Evolutionary conservation across 805 yeast species (phyloP), one percentile per base, ranked within the genome.

Genomic region (Barnettozyma siamensis): DNA sequence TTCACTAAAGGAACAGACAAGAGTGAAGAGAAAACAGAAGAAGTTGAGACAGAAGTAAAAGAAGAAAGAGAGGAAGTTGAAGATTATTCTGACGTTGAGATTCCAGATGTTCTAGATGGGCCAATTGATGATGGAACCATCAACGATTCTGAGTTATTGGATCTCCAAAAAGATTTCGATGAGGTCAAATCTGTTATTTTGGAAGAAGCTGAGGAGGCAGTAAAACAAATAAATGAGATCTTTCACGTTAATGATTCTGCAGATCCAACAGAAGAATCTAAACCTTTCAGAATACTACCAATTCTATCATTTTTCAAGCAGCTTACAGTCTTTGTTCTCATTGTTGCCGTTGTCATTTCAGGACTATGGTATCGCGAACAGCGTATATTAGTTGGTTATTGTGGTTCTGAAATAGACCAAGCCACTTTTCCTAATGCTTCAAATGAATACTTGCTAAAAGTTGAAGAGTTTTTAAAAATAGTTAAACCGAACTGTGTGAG

Each of bases 321-420:
- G 20, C 13, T 64, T 12, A 8, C 59, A 1, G 37, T 66, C 10
- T 66, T 74, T 58, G 18, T 65, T n/a, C 15, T 63, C 1, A 32
- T 76, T 10, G 57, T 72, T 3, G 29, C 63, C 0, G 48, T 65
- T 9, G 65, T 70, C 1, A 50, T 74, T 6, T 67, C 69, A 48
- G 70, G 67, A 0, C 62, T 72, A 40, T 77, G 86, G 83, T 82
- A 80, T 60, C 65, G 84, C 35, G 80, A 81, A 45, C 82, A 83
- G 55, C 70, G 74, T 31, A 51, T 73, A 12, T 63, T 75, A 27
- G 69, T 77, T 32, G 96, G 96, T 0, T 88, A 77, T 58, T 88
- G 96, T 66, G 88, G 88, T 0, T 63, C 69, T 27, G 84, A 80
- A 51, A 64, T 77, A 12, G 47, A 67, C 46, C 61, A 63, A 36